Evolutionary conservation across 345 rosid species (phyloP).

Genomic region (Syzygium aqueum): DNA sequence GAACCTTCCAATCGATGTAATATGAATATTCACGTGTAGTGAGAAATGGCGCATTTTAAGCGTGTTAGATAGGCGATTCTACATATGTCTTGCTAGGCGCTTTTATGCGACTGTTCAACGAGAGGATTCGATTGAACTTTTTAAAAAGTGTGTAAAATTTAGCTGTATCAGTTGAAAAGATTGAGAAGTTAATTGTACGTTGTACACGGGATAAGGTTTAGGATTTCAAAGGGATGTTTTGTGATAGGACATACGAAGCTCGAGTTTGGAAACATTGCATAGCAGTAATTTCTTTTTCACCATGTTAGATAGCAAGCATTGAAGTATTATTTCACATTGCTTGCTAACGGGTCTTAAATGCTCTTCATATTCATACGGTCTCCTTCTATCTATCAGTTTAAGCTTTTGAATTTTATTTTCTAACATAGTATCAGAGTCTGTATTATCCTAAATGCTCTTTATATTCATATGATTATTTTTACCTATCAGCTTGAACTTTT

Average conservation of each 20-base stretch:
- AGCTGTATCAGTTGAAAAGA: too few species aligned
- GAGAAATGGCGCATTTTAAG: not conserved
- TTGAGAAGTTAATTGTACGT: not conserved
- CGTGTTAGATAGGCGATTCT: fast-evolving
- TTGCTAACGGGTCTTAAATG: too few species aligned
- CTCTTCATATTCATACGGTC: too few species aligned
- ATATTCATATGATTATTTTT: too few species aligned
- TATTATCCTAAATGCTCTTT: too few species aligned
- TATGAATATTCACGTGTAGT: fast-evolving
- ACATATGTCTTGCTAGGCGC: fast-evolving
- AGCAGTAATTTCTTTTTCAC: too few species aligned
- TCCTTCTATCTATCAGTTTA: too few species aligned
- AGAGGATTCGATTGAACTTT: fast-evolving
- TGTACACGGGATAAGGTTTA: not conserved
- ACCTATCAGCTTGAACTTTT: too few species aligned
- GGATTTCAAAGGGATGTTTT: fast-evolving
- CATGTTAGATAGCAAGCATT: too few species aligned
- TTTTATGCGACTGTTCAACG: fast-evolving
- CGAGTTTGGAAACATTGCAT: not conserved
- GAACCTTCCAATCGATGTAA: fast-evolving
- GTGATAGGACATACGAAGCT: not conserved
- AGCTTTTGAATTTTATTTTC: too few species aligned
- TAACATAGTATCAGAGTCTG: too few species aligned
- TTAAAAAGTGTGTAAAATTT: fast-evolving
- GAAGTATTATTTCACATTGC: too few species aligned